phyloP scores from a whole-genome alignment of 2,329 filamentous ascomycete genomes.

The Davidsoniella australis region DNA sequence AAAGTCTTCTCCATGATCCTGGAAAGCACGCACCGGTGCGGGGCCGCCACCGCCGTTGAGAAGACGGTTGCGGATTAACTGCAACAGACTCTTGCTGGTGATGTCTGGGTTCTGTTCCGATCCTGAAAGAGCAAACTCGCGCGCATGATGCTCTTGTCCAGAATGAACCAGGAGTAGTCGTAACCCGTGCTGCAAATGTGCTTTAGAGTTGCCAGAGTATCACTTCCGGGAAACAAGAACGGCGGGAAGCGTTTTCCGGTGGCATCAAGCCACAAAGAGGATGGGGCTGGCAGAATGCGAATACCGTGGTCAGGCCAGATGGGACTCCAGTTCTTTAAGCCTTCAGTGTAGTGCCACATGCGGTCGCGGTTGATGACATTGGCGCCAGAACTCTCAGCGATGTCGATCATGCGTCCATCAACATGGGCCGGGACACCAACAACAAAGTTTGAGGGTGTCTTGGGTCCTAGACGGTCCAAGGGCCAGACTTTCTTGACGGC shows the following conservation, averaged over 20 bases:
- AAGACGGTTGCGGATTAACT: slow-evolving; percentile 31
- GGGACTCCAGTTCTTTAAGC: slow-evolving; percentile 42
- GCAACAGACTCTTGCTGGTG: slow-evolving; percentile 37
- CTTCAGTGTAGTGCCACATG: slow-evolving; percentile 53
- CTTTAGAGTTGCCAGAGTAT: slow-evolving; percentile 40
- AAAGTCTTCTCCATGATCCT: slow-evolving; percentile 41
- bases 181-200: slow-evolving; percentile 43
- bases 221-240: slow-evolving; percentile 37
- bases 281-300: slow-evolving; percentile 41
- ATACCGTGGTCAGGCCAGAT: slow-evolving; percentile 47
- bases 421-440: slow-evolving; percentile 45
- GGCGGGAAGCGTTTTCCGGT: slow-evolving; percentile 40
- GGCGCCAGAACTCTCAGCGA: slow-evolving; percentile 34
- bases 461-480: slow-evolving; percentile 36
- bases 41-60: slow-evolving; percentile 34
- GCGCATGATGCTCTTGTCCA: slow-evolving; percentile 41
- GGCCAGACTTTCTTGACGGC: slow-evolving; percentile 42
- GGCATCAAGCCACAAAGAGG: slow-evolving; percentile 45
- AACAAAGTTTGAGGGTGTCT: slow-evolving; percentile 38
- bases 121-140: slow-evolving; percentile 44
- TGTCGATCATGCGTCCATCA: slow-evolving; percentile 45
- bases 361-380: slow-evolving; percentile 41
- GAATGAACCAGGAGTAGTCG: slow-evolving; percentile 47
- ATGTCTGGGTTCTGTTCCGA: slow-evolving; percentile 48
- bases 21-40: slow-evolving; percentile 37